Percentiles rank a stretch among this genome's conserved stretches.
Evolutionary conservation across 2,329 filamentous ascomycete species (phyloP).

Genomic region (Claviceps arundinis): DNA sequence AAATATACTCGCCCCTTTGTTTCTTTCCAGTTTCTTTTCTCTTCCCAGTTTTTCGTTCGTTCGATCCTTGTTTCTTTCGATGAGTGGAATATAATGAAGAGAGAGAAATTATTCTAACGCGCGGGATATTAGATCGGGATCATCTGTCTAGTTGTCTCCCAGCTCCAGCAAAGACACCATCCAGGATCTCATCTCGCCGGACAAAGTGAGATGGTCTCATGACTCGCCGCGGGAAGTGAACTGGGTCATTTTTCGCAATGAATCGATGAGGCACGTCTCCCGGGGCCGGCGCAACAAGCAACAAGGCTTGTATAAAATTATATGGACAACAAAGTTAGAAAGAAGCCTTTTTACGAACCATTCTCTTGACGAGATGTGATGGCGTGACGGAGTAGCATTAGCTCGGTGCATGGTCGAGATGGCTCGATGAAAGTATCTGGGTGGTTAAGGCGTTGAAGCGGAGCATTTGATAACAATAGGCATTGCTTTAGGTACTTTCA

Average conservation of each 20-base stretch:
- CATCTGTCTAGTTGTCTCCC: conserved; percentile 37
- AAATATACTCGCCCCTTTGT: conserved; percentile 21
- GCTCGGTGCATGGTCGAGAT: background rate
- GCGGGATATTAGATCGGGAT: conserved; percentile 34
- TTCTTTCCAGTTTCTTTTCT: conserved; percentile 8
- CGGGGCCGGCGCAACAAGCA: too few species aligned
- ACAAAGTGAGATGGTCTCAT: conserved; percentile 2
- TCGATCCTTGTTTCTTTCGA: background rate
- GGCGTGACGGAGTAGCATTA: background rate
- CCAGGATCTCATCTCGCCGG: conserved; percentile 19
- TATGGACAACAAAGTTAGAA: too few species aligned
- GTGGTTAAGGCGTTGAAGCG: conserved; percentile 6
- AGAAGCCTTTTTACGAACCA: too few species aligned
- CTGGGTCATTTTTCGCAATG: too few species aligned
- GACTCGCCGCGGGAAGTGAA: too few species aligned
- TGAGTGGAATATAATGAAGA: too few species aligned
- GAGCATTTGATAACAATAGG: conserved; percentile 4
- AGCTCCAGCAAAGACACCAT: conserved; percentile 39
- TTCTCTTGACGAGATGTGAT: background rate
- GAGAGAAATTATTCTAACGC: too few species aligned
- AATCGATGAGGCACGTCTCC: too few species aligned
- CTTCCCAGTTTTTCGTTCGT: background rate
- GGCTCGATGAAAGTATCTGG: background rate
- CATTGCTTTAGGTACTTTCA: background rate
- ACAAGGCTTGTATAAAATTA: too few species aligned